A percentile compares a stretch with the other conserved stretches of the same genome.
Evolutionary conservation across 768 basidiomycete species (phyloP).

Genomic region (Termitomyces sp.): DNA sequence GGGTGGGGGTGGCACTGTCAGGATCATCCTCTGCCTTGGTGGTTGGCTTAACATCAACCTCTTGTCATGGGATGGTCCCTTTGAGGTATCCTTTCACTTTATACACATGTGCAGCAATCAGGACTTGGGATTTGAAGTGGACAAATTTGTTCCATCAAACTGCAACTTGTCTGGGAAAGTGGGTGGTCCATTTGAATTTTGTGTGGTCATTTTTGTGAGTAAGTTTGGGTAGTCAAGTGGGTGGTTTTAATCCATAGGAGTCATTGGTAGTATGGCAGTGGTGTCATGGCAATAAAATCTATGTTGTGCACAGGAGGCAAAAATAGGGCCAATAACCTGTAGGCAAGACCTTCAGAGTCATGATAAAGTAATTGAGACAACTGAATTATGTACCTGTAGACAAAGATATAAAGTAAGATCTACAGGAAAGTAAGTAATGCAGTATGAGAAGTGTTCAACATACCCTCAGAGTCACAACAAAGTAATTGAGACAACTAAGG

Average conservation of each 20-base stretch:
- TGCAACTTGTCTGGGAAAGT: background rate
- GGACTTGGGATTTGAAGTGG: background rate
- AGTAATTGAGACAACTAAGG: no score
- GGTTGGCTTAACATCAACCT: background rate
- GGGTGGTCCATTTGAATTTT: background rate
- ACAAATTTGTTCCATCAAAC: background rate
- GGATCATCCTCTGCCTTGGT: no score
- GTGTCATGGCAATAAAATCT: background rate
- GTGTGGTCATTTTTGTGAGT: no score
- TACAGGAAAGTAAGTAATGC: no score
- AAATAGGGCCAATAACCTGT: background rate
- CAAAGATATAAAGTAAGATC: no score
- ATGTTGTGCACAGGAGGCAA: background rate
- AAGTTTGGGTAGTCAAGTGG: background rate
- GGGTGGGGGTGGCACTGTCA: background rate
- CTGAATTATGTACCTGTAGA: no score
- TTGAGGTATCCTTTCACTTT: background rate
- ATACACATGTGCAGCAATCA: background rate
- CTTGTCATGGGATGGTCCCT: background rate
- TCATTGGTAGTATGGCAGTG: background rate
- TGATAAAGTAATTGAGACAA: no score
- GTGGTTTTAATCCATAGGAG: background rate
- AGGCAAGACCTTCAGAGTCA: no score
- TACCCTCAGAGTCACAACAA: no score
- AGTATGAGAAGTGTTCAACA: no score